These are phyloP conservation scores for Aciculosporium take DNA, from an alignment of 2,329 filamentous ascomycete genomes.

Conservation along the genomic window DNA sequence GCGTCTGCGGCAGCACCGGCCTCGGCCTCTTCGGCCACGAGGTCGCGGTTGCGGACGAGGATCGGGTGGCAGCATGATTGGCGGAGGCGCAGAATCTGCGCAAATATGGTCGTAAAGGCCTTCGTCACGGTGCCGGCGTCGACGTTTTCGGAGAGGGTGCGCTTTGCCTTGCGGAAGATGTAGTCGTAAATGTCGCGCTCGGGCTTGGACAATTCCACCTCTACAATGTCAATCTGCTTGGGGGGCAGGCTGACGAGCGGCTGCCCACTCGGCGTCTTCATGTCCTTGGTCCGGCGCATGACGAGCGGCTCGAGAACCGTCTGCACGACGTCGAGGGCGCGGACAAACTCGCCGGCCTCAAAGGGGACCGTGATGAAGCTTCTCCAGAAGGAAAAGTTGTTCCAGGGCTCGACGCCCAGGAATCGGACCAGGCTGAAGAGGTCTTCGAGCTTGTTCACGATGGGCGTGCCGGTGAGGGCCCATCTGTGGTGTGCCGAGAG, in stretches of 20 bases:
- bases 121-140: constrained; percentile 89
- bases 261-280: constrained; percentile 79
- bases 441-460: constrained; percentile 91
- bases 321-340: constrained; percentile 90
- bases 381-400: constrained; percentile 97
- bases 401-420: constrained; percentile 90
- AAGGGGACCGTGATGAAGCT: constrained; percentile 97
- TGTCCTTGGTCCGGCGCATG: constrained; percentile 87
- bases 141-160: constrained; percentile 71
- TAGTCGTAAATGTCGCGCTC: constrained; percentile 89
- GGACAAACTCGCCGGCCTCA: constrained; percentile 85
- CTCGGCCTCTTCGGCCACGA: constrained; percentile 79
- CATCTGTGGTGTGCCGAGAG: constrained; percentile 75
- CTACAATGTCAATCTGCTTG: constrained; percentile 70
- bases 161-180: constrained; percentile 71
- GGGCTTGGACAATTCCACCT: constrained; percentile 69
- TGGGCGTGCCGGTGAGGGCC: constrained; percentile 88
- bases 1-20: constrained; percentile 61
- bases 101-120: constrained; percentile 92
- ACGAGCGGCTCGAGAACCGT: constrained; percentile 94
- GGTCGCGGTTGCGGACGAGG: constrained; percentile 68
- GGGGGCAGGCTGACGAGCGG: constrained; percentile 67
- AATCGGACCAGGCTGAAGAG: constrained; percentile 88
- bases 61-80: constrained; percentile 92
- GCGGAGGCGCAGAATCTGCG: constrained; percentile 81